These are phyloP conservation scores for Barnettozyma sp. DNA, from an alignment of 805 yeast species.

Conservation along the genomic window DNA sequence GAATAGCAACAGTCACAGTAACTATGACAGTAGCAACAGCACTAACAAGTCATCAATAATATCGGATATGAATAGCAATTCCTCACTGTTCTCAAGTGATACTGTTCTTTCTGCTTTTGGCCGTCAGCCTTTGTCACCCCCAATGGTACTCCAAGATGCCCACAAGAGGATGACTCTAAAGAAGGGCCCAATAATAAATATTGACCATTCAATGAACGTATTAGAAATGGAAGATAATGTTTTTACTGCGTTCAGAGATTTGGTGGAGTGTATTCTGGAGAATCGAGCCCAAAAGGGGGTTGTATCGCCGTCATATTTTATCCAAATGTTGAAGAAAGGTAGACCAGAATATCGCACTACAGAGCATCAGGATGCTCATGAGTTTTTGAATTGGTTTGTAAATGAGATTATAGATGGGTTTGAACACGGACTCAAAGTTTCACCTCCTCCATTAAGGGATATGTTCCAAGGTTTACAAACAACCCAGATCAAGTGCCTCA, in stretches of 20 bases:
- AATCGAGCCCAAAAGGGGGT: constrained; percentile 66
- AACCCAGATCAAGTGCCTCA: constrained; percentile 81
- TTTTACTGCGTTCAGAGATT: constrained; percentile 69
- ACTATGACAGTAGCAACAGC: too few species aligned
- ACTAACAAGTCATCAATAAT: constrained; percentile 2
- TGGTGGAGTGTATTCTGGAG: constrained; percentile 79
- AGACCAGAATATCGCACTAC: constrained; percentile 81
- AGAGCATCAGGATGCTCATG: constrained; percentile 99
- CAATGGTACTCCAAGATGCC: constrained; percentile 46
- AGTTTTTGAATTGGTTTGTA: constrained; percentile 79
- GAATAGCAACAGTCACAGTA: too few species aligned
- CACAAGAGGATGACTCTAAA: constrained; percentile 72
- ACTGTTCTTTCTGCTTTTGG: constrained; percentile 8
- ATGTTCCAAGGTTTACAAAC: constrained; percentile 80
- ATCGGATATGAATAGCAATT: constrained; percentile 8
- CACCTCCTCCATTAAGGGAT: not conserved
- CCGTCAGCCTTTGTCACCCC: constrained; percentile 15
- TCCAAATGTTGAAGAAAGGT: constrained; percentile 70
- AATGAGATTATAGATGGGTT: constrained; percentile 57
- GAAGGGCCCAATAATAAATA: constrained; percentile 76
- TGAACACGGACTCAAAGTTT: constrained; percentile 15
- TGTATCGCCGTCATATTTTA: constrained; percentile 70
- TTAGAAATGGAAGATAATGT: constrained; percentile 46
- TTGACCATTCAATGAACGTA: constrained; percentile 58
- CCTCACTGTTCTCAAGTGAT: constrained; percentile 18